Base-by-base conservation (phyloP, 2,329 filamentous ascomycete genomes). In the Fusarium nanum region DNA sequence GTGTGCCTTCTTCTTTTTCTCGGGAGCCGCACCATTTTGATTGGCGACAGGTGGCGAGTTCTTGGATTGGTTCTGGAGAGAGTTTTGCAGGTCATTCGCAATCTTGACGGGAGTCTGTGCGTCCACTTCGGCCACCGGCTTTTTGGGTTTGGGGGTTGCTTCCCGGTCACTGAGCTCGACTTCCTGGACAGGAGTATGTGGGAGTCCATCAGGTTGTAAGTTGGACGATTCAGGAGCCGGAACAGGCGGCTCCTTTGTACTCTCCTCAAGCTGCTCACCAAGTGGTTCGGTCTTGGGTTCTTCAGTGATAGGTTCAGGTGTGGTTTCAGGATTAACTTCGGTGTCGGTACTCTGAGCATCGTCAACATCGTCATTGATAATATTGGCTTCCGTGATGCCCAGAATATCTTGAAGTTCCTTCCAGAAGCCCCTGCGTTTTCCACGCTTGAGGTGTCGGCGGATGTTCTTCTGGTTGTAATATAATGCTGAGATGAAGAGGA, bases 1-100 rank as follows among this genome's bases (percentile, higher is more conserved):
- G 58, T 92, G 90, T 0, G 87, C 85, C 77, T 91, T 92, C 76
- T 89, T 91, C 78, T 91, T 91, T 74, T 89, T 90, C 18, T 86
- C 84, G 56, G 54, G 73, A 56, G 53, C 60, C 18, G 58, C 52
- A 1, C 57, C 56, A 40, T 59, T 60, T 41, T 70, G 72, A 13
- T 32, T 68, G 32, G 37, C 57, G 14, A 42, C 55, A 8, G 28
- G 13, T 12, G 58, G 25, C 20, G 52, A 32, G 41, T 18, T 44
- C 37, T 62, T 56, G 25, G 16, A 8, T 45, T 57, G 46, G 56
- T 28, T 32, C 25, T 40, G 37, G 32, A 45, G 16, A 52, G 34
- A 25, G n/a, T 56, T 40, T 30, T 53, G 49, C 23, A 32, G 10
- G 23, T 60, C 68, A 32, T 22, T 53, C 23, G 56, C 50, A 12